phyloP scores from a whole-genome alignment of 805 yeast species.

The Cyberlindnera americana region DNA sequence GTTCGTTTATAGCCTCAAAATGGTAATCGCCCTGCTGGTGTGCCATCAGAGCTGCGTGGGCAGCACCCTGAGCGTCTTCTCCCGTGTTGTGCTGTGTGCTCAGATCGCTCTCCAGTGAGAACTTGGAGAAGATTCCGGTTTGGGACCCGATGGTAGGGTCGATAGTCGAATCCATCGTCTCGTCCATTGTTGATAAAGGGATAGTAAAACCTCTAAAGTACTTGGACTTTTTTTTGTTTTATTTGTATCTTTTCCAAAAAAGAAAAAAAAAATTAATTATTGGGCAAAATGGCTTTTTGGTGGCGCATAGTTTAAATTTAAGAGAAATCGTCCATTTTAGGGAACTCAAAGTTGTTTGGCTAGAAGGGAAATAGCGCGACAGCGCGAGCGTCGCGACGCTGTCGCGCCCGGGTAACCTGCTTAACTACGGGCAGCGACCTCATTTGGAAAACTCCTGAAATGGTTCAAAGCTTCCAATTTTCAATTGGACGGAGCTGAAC shows the following conservation, averaged over 20 bases:
- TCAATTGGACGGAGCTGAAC: conserved; percentile 5
- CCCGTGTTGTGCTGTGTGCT: conserved; percentile 9
- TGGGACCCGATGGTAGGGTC: conserved; percentile 26
- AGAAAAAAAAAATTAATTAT: not conserved
- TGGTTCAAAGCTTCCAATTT: conserved; percentile 3
- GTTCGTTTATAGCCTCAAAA: no score
- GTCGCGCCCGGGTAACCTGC: conserved; percentile 6
- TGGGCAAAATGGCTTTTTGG: not conserved
- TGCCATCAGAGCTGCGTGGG: conserved; percentile 14
- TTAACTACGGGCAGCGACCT: conserved; percentile 1
- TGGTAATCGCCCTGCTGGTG: conserved; percentile 8
- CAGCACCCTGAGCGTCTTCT: conserved; percentile 7
- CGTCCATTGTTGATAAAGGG: not conserved
- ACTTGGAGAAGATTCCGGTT: conserved; percentile 21
- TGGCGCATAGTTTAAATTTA: conserved; percentile 3
- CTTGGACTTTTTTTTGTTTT: no score
- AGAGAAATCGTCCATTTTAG: conserved; percentile 7
- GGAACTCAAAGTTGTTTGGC: not conserved
- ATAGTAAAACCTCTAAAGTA: no score
- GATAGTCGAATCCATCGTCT: conserved; percentile 21
- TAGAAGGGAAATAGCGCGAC: not conserved
- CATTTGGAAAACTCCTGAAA: no score
- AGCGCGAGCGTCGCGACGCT: not conserved
- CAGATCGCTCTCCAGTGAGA: conserved; percentile 15
- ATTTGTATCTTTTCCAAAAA: no score